phyloP scores from a whole-genome alignment of 306 rosid species.

The Clitoria ternatea region DNA sequence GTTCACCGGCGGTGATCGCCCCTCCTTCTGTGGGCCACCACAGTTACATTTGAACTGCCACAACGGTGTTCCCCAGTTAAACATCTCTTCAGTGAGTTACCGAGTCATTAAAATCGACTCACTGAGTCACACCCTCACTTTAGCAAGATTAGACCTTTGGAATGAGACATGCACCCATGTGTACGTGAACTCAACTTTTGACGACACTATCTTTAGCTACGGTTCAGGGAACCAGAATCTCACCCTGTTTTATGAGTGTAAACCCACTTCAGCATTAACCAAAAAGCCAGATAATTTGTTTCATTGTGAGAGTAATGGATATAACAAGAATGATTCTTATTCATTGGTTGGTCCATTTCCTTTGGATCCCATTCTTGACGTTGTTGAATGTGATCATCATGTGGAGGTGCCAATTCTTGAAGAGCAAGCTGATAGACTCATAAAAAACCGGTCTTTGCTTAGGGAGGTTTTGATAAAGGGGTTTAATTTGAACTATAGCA shows the following conservation, averaged over 20 bases:
- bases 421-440: constrained; percentile 18
- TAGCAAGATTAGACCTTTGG: constrained; percentile 65
- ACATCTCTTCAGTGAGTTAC: constrained; percentile 28
- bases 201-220: neutral
- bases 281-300: constrained; percentile 26
- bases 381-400: constrained; percentile 19
- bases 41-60: constrained; percentile 42
- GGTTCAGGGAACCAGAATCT: constrained; percentile 40
- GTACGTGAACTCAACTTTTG: constrained; percentile 30
- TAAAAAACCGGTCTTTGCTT: constrained; percentile 30
- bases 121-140: constrained; percentile 1
- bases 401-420: constrained; percentile 40
- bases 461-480: constrained; percentile 49
- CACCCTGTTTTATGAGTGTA: constrained; percentile 40
- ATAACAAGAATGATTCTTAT: constrained; percentile 33
- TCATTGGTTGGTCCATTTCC: constrained; percentile 49
- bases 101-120: constrained; percentile 39
- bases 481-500: constrained; percentile 41
- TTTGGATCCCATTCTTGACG: constrained; percentile 29
- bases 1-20: constrained; percentile 48
- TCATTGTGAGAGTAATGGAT: constrained; percentile 18
- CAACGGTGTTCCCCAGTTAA: constrained; percentile 26
- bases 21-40: constrained; percentile 49
- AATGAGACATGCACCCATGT: constrained; percentile 36
- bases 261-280: neutral